Conservation (phyloP, 495 filamentous ascomycete species). For the Ramalina intermedia region DNA sequence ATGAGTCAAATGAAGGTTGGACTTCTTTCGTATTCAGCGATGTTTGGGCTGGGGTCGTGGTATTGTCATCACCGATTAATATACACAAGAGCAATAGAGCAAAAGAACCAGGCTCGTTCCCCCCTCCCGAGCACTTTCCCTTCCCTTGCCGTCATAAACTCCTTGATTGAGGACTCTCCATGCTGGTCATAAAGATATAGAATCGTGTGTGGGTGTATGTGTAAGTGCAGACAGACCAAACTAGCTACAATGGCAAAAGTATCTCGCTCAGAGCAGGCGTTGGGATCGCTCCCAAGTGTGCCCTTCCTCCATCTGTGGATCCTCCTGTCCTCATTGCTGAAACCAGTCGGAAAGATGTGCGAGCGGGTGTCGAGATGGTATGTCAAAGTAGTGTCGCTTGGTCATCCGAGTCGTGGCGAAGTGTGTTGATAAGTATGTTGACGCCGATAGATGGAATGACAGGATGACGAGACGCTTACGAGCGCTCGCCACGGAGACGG, state of each 20-base stretch:
- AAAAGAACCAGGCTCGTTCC: slow-evolving; percentile 8
- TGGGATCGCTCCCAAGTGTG: background rate
- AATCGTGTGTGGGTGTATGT: no score
- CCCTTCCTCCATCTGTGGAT: slow-evolving; percentile 11
- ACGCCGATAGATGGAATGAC: background rate
- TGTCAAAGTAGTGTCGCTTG: background rate
- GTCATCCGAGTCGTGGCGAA: background rate
- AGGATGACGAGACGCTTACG: slow-evolving; percentile 30
- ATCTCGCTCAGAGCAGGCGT: slow-evolving; percentile 13
- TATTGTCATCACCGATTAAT: slow-evolving; percentile 13
- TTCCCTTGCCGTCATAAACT: background rate
- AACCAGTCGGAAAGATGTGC: slow-evolving; percentile 5
- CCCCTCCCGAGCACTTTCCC: background rate
- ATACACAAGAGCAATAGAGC: slow-evolving; percentile 10
- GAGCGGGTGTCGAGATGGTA: slow-evolving; percentile 15
- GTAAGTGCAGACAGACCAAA: background rate
- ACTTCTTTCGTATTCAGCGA: slow-evolving; percentile 4
- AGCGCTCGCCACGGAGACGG: slow-evolving; percentile 91
- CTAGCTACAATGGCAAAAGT: slow-evolving; percentile 7
- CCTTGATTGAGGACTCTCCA: background rate
- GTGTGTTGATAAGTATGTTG: background rate
- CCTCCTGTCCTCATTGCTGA: slow-evolving; percentile 1
- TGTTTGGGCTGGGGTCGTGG: slow-evolving; percentile 4
- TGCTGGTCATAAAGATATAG: no score
- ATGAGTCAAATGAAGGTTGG: background rate